Base-by-base conservation (phyloP, 2,329 filamentous ascomycete genomes). In the Trichoderma hamatum region DNA sequence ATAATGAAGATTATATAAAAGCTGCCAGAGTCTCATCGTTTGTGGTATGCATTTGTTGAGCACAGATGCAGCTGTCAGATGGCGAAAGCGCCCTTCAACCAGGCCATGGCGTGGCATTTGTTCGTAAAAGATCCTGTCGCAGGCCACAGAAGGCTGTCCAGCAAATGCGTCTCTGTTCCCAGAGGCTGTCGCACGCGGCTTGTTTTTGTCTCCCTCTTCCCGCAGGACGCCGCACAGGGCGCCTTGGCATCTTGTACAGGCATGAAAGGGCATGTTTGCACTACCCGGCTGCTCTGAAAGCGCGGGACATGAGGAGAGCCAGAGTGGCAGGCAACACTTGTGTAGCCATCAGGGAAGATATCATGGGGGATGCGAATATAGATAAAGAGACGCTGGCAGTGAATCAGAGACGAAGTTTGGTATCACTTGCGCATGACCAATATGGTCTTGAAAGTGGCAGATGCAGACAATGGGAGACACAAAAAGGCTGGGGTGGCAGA, bases 231-330 rank as follows among this genome's bases (percentile, higher is more conserved):
- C 36, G 30, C 54, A 66, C 63, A 58, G 39, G 63, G 49, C 36
- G 36, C 56, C 61, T 21, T 55, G 54, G 36, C 49, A 39, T 49
- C 49, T 64, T 52, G 56, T 28, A 60, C 54, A 36, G 54, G 51
- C 39, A n/a, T 49, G 39, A 58, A 13, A 49, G 49, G 46, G 43
- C 68, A 63, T 70, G 68, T 62, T 67, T 67, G 68, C 68, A 52
- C 63, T 36, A 63, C 58, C 43, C 30, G 63, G 68, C 67, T 66
- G 68, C 63, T 46, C 51, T 49, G 51, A 58, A 54, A 58, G 56
- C n/a, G 51, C 63, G 63, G 68, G 68, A 56, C 59, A 46, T 36
- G 28, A 19, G 51, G 49, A 46, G 34, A 26, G 43, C 26, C 58
- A 63, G 43, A 54, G 54, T 66, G 51, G 36, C 60, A 14, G 32